Evolutionary conservation across 2,329 filamentous ascomycete species (phyloP), one percentile per base, ranked within the genome.

Genomic region (Pseudogymnoascus sp.): DNA sequence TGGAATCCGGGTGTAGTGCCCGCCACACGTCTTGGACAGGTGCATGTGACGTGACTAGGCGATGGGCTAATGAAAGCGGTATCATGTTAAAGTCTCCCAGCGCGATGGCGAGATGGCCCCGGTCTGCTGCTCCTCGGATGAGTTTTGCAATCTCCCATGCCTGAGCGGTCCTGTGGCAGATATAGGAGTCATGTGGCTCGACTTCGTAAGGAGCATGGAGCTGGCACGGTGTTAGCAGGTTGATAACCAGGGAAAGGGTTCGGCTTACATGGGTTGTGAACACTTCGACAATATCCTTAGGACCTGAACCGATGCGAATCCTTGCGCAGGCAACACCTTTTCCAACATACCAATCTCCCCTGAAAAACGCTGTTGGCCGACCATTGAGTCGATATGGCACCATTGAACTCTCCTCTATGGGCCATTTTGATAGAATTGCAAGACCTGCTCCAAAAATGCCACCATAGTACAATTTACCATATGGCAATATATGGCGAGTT

Each of bases 61-160:
- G 84, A 77, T 97, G 91, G 34, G 90, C 88, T 66, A 96, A 84
- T 26, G 91, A 96, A 42, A 88, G 77, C 0, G 95, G 95, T n/a
- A 91, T 80, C 89, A 96, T 96, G 77, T 97, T 97, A 79, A 97
- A 97, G 78, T 97, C 95, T 26, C 95, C 95, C 62, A 96, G 79
- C 5, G 87, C 93, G 47, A 97, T 79, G 61, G 93, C 92, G 31
- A 97, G 80, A 73, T 93, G 90, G 5, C 92, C 91, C 12, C 88
- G 81, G 69, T 92, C 89, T 1, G 87, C 83, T 51, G 93, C 93
- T 64, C 85, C 89, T 60, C 90, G 86, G 78, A 97, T 88, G 51
- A 96, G 81, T 75, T 96, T 96, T 62, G 93, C 84, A 64, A 97
- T 90, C 74, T 97, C 90, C 95, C 95, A 99, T 60, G 92, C 89